Base-by-base conservation (phyloP, 2,329 filamentous ascomycete genomes). In the Diaporthe sp. region DNA sequence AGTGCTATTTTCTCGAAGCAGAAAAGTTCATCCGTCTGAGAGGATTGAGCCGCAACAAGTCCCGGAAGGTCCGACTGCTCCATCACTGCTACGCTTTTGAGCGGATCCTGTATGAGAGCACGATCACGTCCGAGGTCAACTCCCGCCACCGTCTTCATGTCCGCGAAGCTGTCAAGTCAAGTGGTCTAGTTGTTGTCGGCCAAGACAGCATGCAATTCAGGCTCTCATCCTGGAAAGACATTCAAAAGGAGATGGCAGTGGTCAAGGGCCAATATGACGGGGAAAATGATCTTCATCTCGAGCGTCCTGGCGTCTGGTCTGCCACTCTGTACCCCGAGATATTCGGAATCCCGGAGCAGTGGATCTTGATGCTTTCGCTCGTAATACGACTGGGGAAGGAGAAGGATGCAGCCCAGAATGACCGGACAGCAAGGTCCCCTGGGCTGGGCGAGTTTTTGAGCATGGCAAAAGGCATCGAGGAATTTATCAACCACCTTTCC, bases 51-150 rank as follows among this genome's bases (percentile, higher is more conserved):
- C 79, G 81, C 7, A 80, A 77, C 39, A 85, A 86, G 76, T 86
- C 84, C 13, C 82, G 85, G 31, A 86, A 85, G 60, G 81, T 85
- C 9, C 82, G 85, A 3, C 77, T 86, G 3, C 81, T 87, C 1
- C 85, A 86, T 78, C 85, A 86, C 73, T 86, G 83, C 76, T 86
- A 86, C 74, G 82, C 79, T 4, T 86, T 83, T 67, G 80, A 83
- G 71, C 81, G 84, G 1, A 80, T 86, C 17, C 80, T 86, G 53
- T 81, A 86, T 75, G 84, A 86, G 77, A 86, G 82, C 61, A 82
- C 80, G 1, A 83, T 81, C n/a, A 79, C 82, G 2, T 76, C 73
- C 8, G 72, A 68, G 31, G 71, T 62, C 2, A 76, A 78, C 5
- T 78, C 78, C 4, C 72, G 70, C 19, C 78, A 79, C 17, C 75